Base-by-base conservation (phyloP, 139 green algal species). In the Tetraselmis striata region DNA sequence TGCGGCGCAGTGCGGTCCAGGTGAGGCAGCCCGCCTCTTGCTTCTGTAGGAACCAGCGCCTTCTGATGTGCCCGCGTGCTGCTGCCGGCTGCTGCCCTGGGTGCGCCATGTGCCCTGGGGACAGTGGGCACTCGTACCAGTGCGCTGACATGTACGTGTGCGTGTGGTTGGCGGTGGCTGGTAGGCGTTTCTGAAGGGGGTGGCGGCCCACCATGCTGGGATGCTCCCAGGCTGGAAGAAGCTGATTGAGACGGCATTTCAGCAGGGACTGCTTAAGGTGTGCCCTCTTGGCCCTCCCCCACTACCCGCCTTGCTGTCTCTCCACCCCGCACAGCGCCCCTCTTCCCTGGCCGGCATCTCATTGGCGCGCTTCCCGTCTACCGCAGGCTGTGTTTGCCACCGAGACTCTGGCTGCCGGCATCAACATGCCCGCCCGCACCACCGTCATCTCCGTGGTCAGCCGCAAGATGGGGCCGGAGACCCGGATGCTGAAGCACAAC, bases 361-460 rank as follows among this genome's bases (percentile, higher is more conserved):
- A n/a, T n/a, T n/a, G n/a, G n/a, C n/a, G n/a, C n/a, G n/a, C n/a
- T n/a, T n/a, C n/a, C n/a, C n/a, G n/a, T n/a, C n/a, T n/a, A n/a
- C n/a, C n/a, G 23, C 93, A 96, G 86, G 79, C 98, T 29, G 94
- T 99, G 26, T 98, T 98, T 90, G 95, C 96, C 0, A 99, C 96
- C 28, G 96, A 97, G 84, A 99, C 96, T 27, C 87, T 99, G n/a
- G 95, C 96, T 0, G 95, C 96, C 0, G 96, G 96, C 75, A 97
- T 98, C 88, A 99, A 99, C 92, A 99, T 99, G 96, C 96, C 96
- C 2, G 96, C 96, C 0, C 90, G 96, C 80, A 97, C 94, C n/a
- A 96, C 94, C 22, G 80, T 98, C 30, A 91, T 98, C 77, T 90
- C 86, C 26, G 84, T 85, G 2, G 84, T 98, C n/a, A 89, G 89